Evolutionary conservation across 306 rosid genomes (phyloP).

Genomic region (Inga laurina): DNA sequence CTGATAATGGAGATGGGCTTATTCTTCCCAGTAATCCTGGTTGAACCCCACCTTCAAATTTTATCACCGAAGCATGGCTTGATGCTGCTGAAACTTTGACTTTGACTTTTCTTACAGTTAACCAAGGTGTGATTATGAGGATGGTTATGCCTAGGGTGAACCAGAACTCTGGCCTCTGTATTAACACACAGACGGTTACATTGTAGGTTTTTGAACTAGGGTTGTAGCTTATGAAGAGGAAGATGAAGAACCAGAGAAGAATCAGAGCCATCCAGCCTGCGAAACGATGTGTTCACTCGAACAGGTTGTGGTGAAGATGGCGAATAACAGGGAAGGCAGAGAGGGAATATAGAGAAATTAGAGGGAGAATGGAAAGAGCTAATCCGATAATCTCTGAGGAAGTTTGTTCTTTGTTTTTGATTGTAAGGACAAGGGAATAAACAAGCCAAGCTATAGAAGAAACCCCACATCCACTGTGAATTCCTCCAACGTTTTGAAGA

Average conservation of each 20-base stretch:
- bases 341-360: slow-evolving; percentile 57
- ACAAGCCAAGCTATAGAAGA: slow-evolving; percentile 74
- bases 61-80: slow-evolving; percentile 43
- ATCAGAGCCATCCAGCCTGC: slow-evolving; percentile 59
- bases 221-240: slow-evolving; percentile 29
- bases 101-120: slow-evolving; percentile 40
- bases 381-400: slow-evolving; percentile 47
- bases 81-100: slow-evolving; percentile 38
- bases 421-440: slow-evolving; percentile 50
- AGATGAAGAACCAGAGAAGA: slow-evolving; percentile 41
- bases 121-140: slow-evolving; percentile 46
- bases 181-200: background rate
- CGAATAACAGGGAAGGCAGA: slow-evolving; percentile 75
- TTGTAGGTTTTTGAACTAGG: slow-evolving; percentile 28
- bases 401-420: slow-evolving; percentile 38
- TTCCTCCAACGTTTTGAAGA: slow-evolving; percentile 74
- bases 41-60: slow-evolving; percentile 44
- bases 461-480: slow-evolving; percentile 77
- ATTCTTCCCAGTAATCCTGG: slow-evolving; percentile 51
- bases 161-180: slow-evolving; percentile 43
- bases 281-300: slow-evolving; percentile 66
- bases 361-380: slow-evolving; percentile 54
- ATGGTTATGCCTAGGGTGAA: slow-evolving; percentile 39
- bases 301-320: slow-evolving; percentile 69
- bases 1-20: slow-evolving; percentile 50